Base-by-base conservation (phyloP, 495 filamentous ascomycete genomes). In the Jackrogersella multiformis region DNA sequence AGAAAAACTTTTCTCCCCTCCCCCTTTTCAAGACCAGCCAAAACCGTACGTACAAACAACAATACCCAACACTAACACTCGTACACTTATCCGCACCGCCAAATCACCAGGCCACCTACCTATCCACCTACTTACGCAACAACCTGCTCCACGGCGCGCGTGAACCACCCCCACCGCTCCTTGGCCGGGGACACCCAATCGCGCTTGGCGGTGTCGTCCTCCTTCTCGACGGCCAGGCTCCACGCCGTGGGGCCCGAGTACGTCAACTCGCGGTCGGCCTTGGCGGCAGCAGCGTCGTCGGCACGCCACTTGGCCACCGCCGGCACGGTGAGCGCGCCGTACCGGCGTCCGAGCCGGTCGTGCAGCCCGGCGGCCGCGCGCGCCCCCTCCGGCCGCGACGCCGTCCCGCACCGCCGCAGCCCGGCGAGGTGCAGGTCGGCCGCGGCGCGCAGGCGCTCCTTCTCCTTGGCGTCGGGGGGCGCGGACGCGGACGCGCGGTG, bases 231-330 rank as follows among this genome's bases (percentile, higher is more conserved):
- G 10, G 41, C 46, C 13, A 71, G 53, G 15, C 58, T 63, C 54
- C 68, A 70, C 4, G 48, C 38, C 38, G 54, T 59, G 63, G 63
- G 49, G 0, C 58, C 63, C 34, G 55, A 45, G 6, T 67, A 67
- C 39, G 23, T 66, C 24, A 70, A 16, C 44, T 70, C 68, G 10
- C 48, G 57, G 6, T 70, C 53, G 39, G 66, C 62, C 53, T 66
- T 70, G 2, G 36, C 53, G 39, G 66, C 62, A 45, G 62, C 66
- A 1, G 36, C 7, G 26, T 62, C 58, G 0, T 58, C 36, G 4
- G 52, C 18, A 16, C 32, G 15, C 62, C 68, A 59, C 46, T 59
- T 64, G 18, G 61, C 61, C 0, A 65, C 56, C 0, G 42, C 34
- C 8, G 15, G 44, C 56, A 70, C 61, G 18, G 41, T 38, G 28